phyloP scores from a whole-genome alignment of 169 alveolate genomes.

The Plasmodium vinckei region DNA sequence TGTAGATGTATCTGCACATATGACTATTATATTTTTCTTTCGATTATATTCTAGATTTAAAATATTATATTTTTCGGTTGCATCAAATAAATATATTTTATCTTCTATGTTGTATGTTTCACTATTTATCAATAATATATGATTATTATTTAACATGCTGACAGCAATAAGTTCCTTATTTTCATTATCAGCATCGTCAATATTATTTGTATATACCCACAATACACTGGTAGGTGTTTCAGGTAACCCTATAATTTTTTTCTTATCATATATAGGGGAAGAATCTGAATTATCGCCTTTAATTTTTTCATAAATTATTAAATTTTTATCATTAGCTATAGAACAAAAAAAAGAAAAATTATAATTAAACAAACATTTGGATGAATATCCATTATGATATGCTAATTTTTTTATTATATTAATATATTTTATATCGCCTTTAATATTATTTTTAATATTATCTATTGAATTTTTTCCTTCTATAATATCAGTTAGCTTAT shows the following conservation, averaged over 20 bases:
- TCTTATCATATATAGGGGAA: constrained; percentile 42
- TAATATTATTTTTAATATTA: constrained; percentile 37
- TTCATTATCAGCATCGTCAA: too few relatives aligned
- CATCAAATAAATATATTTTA: constrained; percentile 40
- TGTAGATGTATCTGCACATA: constrained; percentile 71
- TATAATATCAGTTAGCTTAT: constrained; percentile 5
- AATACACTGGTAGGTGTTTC: constrained; percentile 57
- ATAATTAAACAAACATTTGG: constrained; percentile 53
- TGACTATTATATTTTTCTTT: constrained; percentile 55
- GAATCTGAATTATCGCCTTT: constrained; percentile 1
- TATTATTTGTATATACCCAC: constrained; percentile 18
- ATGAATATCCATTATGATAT: constrained; percentile 59
- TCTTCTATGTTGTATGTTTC: constrained; percentile 24
- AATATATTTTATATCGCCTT: constrained; percentile 32
- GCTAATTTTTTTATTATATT: constrained; percentile 30
- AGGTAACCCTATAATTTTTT: constrained; percentile 62
- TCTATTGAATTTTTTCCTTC: constrained; percentile 33
- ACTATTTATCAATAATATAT: constrained; percentile 52
- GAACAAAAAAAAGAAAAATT: constrained; percentile 58
- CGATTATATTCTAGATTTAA: constrained; percentile 43
- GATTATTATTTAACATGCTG: constrained; percentile 56
- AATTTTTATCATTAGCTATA: constrained; percentile 70
- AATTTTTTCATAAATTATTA: constrained; percentile 70
- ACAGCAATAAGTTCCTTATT: constrained; percentile 27
- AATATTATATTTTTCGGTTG: constrained; percentile 52